Evolutionary conservation across 2,329 filamentous ascomycete genomes (phyloP).

Genomic region (Fusarium tuaranense): DNA sequence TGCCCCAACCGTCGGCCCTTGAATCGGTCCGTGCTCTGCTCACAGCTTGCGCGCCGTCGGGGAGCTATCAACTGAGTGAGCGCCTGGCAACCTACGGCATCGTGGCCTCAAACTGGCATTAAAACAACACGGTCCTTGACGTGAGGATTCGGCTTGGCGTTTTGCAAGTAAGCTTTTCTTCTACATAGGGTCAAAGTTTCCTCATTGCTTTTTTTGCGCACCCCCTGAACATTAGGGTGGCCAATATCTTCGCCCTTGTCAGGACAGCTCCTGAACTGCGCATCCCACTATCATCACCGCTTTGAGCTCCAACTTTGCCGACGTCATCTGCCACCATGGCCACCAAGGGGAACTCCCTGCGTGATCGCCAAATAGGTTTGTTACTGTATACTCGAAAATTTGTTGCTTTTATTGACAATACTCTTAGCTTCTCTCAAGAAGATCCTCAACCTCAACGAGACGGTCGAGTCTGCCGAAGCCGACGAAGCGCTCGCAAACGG

Average conservation of each 20-base stretch:
- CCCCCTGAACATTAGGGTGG: background rate
- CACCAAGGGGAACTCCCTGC: slow-evolving; percentile 58
- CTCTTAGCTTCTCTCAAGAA: slow-evolving; percentile 86
- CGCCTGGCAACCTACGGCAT: slow-evolving; percentile 33
- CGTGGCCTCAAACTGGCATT: slow-evolving; percentile 44
- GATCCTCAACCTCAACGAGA: slow-evolving; percentile 93
- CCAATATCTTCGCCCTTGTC: slow-evolving; percentile 10
- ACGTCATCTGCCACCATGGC: slow-evolving; percentile 55
- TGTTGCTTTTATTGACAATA: slow-evolving; percentile 7
- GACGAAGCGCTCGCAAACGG: slow-evolving; percentile 75
- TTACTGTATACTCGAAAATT: background rate
- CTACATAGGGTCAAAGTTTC: background rate
- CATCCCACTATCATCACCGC: slow-evolving; percentile 40
- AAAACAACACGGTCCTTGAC: slow-evolving; percentile 28
- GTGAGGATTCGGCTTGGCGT: slow-evolving; percentile 4
- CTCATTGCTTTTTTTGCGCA: background rate
- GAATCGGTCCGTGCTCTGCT: slow-evolving; percentile 43
- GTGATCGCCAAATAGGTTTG: slow-evolving; percentile 64
- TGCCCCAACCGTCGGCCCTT: slow-evolving; percentile 42
- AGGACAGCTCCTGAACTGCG: slow-evolving; percentile 26
- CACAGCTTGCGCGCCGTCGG: slow-evolving; percentile 31
- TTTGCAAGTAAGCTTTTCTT: slow-evolving; percentile 1
- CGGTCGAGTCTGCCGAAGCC: slow-evolving; percentile 67
- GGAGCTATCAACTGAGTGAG: slow-evolving; percentile 37
- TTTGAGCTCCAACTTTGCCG: slow-evolving; percentile 23